These are phyloP conservation scores for Selenicereus undatus DNA, from an alignment of 148 eudicot genomes.

Conservation along the genomic window DNA sequence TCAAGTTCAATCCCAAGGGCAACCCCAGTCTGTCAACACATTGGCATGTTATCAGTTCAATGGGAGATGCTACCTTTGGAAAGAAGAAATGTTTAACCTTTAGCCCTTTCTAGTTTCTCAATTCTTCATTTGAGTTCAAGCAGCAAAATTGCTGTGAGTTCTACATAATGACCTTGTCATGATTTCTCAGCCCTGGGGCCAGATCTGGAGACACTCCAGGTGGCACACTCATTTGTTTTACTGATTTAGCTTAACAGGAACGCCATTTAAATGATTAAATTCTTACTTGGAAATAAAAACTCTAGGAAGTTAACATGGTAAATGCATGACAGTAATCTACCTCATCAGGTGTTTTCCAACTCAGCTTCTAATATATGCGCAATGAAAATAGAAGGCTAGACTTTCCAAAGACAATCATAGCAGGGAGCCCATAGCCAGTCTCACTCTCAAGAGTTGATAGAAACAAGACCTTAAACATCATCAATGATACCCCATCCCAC, in stretches of 20 bases:
- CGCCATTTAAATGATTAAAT: background rate
- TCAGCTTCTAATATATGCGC: background rate
- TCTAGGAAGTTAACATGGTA: background rate
- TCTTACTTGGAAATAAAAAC: background rate
- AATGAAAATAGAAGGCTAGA: background rate
- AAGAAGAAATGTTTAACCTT: background rate
- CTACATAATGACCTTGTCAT: background rate
- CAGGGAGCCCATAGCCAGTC: background rate
- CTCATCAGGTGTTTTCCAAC: background rate
- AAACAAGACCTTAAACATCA: background rate
- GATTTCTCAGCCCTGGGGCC: background rate
- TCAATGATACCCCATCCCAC: background rate
- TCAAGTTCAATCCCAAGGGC: conserved; percentile 81
- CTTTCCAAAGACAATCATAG: background rate
- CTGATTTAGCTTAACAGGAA: background rate
- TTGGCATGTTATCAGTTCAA: conserved; percentile 16
- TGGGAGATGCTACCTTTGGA: background rate
- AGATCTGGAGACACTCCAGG: background rate
- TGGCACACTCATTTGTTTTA: background rate
- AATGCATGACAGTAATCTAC: background rate
- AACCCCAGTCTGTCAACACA: conserved; percentile 68
- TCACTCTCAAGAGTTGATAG: background rate
- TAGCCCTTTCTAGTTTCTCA: background rate
- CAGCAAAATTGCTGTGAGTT: conserved; percentile 1
- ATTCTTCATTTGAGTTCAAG: background rate